Conservation (phyloP, 805 yeast species). For the Clavispora santaluciae region DNA sequence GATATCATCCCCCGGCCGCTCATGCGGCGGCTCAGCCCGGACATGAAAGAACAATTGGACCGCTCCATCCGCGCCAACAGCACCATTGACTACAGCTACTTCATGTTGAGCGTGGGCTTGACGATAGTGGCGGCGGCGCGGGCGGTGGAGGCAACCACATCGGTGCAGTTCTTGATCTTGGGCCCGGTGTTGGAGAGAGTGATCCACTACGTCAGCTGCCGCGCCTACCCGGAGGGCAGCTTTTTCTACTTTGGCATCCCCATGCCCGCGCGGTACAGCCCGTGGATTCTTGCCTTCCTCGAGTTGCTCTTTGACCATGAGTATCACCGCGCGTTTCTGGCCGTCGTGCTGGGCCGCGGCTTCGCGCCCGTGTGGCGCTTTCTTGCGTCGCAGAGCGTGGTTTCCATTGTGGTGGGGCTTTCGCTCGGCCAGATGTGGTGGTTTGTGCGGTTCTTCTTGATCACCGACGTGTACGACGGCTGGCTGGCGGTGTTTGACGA, state of each 20-base stretch:
- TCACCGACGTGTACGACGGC: constrained; percentile 15
- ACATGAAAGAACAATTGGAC: constrained; percentile 13
- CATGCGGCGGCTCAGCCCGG: constrained; percentile 11
- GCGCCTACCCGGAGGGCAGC: constrained; percentile 39
- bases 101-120: constrained; percentile 1
- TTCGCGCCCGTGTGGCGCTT: background rate
- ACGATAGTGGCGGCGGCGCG: constrained; percentile 16
- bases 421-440: constrained; percentile 31
- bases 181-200: constrained; percentile 36
- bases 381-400: constrained; percentile 4
- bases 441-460: constrained; percentile 20
- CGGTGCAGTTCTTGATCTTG: constrained; percentile 15
- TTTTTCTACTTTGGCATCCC: constrained; percentile 38
- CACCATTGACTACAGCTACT: constrained; percentile 29
- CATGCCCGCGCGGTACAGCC: constrained; percentile 41
- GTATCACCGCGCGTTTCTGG: constrained; percentile 5
- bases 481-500: background rate
- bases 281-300: constrained; percentile 20
- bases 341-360: constrained; percentile 2
- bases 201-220: constrained; percentile 44
- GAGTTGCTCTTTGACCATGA: constrained; percentile 10
- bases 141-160: constrained; percentile 19
- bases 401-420: constrained; percentile 9
- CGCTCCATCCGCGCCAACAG: constrained; percentile 15
- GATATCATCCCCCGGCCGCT: constrained; percentile 20